Conservation (phyloP, 1,284 basidiomycete genomes). For the Psilocybe mexicana region DNA sequence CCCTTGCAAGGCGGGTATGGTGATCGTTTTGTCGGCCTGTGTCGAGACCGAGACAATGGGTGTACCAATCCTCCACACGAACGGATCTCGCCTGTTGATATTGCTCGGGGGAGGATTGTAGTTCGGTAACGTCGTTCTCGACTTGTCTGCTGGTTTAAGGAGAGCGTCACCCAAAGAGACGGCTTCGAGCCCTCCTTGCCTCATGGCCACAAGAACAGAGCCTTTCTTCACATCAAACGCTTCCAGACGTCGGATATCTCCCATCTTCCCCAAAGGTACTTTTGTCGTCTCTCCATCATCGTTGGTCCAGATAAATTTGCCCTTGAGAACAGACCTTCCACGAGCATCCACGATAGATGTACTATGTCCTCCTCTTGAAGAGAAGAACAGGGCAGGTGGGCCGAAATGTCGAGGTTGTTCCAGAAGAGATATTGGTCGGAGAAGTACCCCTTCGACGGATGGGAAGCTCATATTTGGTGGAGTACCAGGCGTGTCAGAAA, state of each 20-base stretch:
- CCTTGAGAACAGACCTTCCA: conserved; percentile 78
- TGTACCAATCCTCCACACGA: conserved; percentile 78
- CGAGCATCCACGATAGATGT: conserved; percentile 83
- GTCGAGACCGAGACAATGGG: conserved; percentile 51
- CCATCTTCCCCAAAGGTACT: conserved; percentile 50
- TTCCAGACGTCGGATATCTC: conserved; percentile 77
- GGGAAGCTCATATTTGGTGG: conserved; percentile 16
- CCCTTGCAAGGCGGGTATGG: conserved; percentile 20
- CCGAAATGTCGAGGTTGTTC: conserved; percentile 80
- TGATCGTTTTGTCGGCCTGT: conserved; percentile 36
- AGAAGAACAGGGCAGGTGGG: conserved; percentile 84
- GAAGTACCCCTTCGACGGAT: conserved; percentile 56
- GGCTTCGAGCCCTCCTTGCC: conserved; percentile 78
- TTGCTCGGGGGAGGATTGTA: conserved; percentile 61
- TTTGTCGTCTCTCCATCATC: conserved; percentile 58
- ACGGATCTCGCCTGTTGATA: conserved; percentile 67
- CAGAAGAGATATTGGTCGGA: conserved; percentile 78
- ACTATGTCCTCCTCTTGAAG: conserved; percentile 80
- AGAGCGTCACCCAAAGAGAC: conserved; percentile 77
- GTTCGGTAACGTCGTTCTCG: conserved; percentile 64
- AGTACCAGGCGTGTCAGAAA: conserved; percentile 29
- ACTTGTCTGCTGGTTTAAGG: conserved; percentile 73
- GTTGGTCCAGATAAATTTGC: conserved; percentile 73
- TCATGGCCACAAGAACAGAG: conserved; percentile 77
- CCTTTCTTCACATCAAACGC: conserved; percentile 73